Evolutionary conservation across 139 green algal genomes (phyloP).

Genomic region (Chlorella ohadii): DNA sequence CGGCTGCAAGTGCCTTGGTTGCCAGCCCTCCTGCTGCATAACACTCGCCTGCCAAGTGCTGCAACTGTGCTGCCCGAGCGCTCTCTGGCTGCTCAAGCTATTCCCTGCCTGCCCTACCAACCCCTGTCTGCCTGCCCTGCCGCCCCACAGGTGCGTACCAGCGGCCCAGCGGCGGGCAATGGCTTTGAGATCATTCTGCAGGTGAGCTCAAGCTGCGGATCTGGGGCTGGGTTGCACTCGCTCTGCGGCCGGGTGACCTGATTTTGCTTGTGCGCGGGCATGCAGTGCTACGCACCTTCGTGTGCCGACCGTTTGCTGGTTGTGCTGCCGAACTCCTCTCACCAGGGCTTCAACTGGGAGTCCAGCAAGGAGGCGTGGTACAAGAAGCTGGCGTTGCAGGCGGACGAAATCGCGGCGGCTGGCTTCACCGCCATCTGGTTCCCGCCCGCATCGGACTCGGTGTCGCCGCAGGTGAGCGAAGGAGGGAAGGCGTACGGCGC

Average conservation of each 20-base stretch:
- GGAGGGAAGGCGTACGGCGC: too few species aligned
- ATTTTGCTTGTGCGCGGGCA: too few species aligned
- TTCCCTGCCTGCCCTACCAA: background rate
- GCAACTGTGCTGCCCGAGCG: too few species aligned
- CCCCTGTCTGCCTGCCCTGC: background rate
- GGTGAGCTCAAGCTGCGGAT: conserved; percentile 17
- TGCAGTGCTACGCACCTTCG: too few species aligned
- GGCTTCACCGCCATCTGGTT: conserved; percentile 96
- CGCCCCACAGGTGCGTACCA: conserved; percentile 24
- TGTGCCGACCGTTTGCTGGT: too few species aligned
- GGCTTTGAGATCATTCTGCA: conserved; percentile 96
- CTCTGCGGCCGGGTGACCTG: too few species aligned
- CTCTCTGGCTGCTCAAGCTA: too few species aligned
- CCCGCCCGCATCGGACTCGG: conserved; percentile 90
- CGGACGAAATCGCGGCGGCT: conserved; percentile 72
- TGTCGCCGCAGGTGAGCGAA: conserved; percentile 71
- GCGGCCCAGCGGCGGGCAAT: conserved; percentile 68
- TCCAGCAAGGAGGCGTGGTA: conserved; percentile 77
- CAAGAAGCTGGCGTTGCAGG: conserved; percentile 47
- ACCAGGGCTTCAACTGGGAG: conserved; percentile 96
- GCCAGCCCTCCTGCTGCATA: too few species aligned
- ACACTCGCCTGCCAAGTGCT: too few species aligned
- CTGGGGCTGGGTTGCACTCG: background rate
- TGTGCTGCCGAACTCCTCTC: background rate
- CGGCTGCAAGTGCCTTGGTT: too few species aligned